phyloP scores from a whole-genome alignment of 2,329 filamentous ascomycete genomes.

The Aureobasidium sp. region DNA sequence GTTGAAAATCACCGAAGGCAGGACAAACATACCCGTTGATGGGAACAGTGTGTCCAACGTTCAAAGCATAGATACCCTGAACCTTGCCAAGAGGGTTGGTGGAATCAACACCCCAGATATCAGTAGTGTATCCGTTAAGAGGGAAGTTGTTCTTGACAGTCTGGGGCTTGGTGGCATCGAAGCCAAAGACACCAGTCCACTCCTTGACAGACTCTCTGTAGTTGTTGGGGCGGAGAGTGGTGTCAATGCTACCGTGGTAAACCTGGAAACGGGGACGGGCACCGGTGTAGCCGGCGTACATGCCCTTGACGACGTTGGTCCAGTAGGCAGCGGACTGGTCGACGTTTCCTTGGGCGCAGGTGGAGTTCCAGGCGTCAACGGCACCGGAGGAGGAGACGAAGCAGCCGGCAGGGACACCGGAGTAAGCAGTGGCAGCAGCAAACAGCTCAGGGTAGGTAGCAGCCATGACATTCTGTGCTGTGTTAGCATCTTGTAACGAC shows the following conservation, averaged over 20 bases:
- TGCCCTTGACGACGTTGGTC: slow-evolving; percentile 38
- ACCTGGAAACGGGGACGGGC: slow-evolving; percentile 47
- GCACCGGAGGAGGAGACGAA: slow-evolving; percentile 29
- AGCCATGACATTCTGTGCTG: slow-evolving; percentile 34
- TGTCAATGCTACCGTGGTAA: slow-evolving; percentile 47
- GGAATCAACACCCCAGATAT: slow-evolving; percentile 20
- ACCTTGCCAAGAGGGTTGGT: slow-evolving; percentile 15
- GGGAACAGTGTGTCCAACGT: slow-evolving; percentile 27
- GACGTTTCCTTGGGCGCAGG: slow-evolving; percentile 42
- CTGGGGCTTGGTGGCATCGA: slow-evolving; percentile 21
- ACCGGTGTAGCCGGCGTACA: slow-evolving; percentile 45
- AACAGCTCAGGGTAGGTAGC: slow-evolving; percentile 47
- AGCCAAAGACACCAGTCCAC: slow-evolving; percentile 44
- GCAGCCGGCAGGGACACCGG: slow-evolving; percentile 47
- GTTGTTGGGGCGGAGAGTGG: slow-evolving; percentile 41
- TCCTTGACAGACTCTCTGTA: slow-evolving; percentile 51
- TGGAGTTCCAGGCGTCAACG: slow-evolving; percentile 39
- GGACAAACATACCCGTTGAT: slow-evolving; percentile 19
- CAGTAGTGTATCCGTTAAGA: slow-evolving; percentile 24
- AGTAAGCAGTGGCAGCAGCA: slow-evolving; percentile 41
- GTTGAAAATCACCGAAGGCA: fast-evolving
- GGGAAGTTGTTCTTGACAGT: slow-evolving; percentile 24
- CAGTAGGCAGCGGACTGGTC: slow-evolving; percentile 39
- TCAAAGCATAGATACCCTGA: slow-evolving; percentile 27
- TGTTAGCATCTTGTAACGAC: background rate